Conservation (phyloP, 139 green algal species). For the Haematococcus lacustris region DNA sequence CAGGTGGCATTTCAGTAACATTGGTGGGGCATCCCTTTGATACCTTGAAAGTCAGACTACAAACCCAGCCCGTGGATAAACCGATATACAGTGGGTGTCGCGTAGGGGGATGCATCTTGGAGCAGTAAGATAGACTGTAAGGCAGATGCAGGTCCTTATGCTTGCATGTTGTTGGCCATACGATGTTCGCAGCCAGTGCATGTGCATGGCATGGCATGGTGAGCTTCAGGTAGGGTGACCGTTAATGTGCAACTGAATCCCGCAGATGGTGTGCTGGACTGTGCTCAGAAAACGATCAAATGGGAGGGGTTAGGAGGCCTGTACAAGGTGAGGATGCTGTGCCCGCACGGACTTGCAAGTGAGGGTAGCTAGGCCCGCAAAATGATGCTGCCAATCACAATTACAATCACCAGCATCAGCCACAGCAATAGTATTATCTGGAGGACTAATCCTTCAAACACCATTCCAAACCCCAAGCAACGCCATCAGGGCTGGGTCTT, state of each 20-base stretch:
- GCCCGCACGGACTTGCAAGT: neutral
- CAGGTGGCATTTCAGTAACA: slow-evolving; percentile 84
- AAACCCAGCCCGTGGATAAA: slow-evolving; percentile 78
- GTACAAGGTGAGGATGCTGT: slow-evolving; percentile 71
- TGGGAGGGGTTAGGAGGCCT: slow-evolving; percentile 82
- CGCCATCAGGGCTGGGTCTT: too few relatives aligned
- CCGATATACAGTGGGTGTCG: slow-evolving; percentile 78
- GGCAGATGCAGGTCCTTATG: too few relatives aligned
- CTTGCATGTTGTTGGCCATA: neutral
- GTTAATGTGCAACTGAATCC: neutral
- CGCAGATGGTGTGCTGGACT: slow-evolving; percentile 81
- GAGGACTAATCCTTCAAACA: too few relatives aligned
- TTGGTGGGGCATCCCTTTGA: slow-evolving; percentile 86
- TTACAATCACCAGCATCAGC: too few relatives aligned
- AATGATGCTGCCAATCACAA: too few relatives aligned
- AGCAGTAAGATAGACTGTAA: neutral
- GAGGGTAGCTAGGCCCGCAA: too few relatives aligned
- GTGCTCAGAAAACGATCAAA: slow-evolving; percentile 81
- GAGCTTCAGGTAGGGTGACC: neutral
- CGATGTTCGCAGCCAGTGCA: neutral
- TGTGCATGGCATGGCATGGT: neutral
- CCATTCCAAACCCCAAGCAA: too few relatives aligned
- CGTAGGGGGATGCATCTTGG: neutral
- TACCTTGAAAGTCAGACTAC: slow-evolving; percentile 87
- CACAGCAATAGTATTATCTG: too few relatives aligned